phyloP scores from a whole-genome alignment of 1,139 yeast genomes.

The Zygoascus sp. region DNA sequence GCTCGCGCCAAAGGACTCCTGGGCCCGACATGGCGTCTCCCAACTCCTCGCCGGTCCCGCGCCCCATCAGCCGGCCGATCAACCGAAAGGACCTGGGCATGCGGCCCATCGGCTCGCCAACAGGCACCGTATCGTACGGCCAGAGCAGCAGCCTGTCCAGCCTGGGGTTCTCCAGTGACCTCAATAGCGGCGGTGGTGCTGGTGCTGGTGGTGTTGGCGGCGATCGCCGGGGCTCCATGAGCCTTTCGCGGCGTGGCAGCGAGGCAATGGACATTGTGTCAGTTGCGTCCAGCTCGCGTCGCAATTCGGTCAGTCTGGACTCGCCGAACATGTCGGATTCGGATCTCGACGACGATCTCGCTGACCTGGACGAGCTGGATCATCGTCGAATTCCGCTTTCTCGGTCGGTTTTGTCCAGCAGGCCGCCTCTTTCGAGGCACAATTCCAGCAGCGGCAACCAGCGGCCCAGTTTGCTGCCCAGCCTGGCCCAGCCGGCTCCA shows the following conservation, averaged over 20 bases:
- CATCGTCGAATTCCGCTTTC: background rate
- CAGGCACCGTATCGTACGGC: conserved; percentile 6
- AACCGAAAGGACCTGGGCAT: conserved; percentile 3
- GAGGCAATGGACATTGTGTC: background rate
- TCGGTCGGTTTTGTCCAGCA: background rate
- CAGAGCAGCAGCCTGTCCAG: conserved; percentile 4
- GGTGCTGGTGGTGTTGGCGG: background rate
- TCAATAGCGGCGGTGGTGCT: background rate
- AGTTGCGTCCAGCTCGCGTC: background rate
- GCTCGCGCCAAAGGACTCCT: background rate
- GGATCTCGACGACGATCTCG: background rate
- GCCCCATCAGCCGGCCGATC: background rate
- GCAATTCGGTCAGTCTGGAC: conserved; percentile 1
- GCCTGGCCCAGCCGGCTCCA: conserved; percentile 10
- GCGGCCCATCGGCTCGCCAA: conserved; percentile 3
- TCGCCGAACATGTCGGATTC: background rate
- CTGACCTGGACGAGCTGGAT: background rate
- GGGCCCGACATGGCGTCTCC: background rate
- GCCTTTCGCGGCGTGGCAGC: background rate
- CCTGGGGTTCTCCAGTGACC: background rate
- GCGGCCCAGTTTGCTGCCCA: background rate
- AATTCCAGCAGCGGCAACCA: background rate
- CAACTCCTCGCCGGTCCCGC: background rate
- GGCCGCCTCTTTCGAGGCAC: background rate
- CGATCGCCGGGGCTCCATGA: background rate